Evolutionary conservation across 2,329 filamentous ascomycete species (phyloP).

Genomic region (Colletotrichum sp.): DNA sequence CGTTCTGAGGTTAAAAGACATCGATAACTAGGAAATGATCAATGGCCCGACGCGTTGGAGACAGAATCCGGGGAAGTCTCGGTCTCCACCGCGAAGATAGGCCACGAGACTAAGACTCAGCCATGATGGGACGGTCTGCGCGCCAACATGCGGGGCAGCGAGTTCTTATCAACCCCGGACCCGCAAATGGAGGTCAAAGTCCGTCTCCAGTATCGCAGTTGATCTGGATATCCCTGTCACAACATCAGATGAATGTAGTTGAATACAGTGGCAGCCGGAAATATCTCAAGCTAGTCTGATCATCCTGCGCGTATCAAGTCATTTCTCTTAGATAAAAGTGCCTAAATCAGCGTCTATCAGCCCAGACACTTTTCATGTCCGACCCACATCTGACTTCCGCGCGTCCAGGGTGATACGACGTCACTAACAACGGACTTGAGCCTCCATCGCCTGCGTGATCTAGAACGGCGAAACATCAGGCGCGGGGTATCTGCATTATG

Average conservation of each 20-base stretch:
- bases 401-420: neutral
- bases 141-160: neutral
- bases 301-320: neutral
- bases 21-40: no score
- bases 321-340: neutral
- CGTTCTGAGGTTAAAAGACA: neutral
- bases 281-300: neutral
- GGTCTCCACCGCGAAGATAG: neutral
- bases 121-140: neutral
- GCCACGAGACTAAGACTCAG: neutral
- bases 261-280: neutral
- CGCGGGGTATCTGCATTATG: neutral
- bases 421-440: neutral
- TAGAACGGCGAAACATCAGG: neutral
- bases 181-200: constrained; percentile 8
- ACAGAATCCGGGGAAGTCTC: neutral
- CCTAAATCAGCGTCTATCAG: neutral
- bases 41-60: neutral
- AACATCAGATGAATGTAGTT: neutral
- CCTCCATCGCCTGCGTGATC: neutral
- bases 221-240: neutral
- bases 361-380: neutral
- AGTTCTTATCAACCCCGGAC: neutral
- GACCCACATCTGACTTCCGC: neutral
- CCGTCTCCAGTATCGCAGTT: neutral